Evolutionary conservation across 495 filamentous ascomycete species (phyloP).

Genomic region (Podospora didyma): DNA sequence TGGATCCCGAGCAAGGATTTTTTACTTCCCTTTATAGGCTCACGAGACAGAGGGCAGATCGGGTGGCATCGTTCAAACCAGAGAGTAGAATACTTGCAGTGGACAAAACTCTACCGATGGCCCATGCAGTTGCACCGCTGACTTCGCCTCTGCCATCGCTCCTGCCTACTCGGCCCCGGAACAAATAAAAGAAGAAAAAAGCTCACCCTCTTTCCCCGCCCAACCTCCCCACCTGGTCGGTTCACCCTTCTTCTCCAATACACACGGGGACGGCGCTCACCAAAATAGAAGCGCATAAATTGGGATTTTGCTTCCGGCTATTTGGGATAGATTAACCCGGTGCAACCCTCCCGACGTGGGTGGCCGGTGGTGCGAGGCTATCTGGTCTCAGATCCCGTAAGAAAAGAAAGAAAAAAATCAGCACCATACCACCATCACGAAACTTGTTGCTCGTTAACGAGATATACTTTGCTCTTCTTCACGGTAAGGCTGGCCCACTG

Average conservation of each 20-base stretch:
- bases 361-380: not conserved
- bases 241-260: no score
- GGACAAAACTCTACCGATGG: no score
- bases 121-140: no score
- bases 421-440: not conserved
- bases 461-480: not conserved
- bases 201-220: no score
- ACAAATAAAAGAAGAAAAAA: no score
- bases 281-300: constrained; percentile 30
- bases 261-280: constrained; percentile 7
- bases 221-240: not conserved
- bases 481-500: not conserved
- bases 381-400: not conserved
- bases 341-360: constrained; percentile 11
- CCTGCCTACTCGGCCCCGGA: no score
- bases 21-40: no score
- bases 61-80: no score
- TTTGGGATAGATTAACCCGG: constrained; percentile 22
- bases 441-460: not conserved
- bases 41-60: no score
- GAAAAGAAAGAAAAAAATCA: not conserved
- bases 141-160: no score
- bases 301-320: constrained; percentile 20
- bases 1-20: constrained; percentile 1
- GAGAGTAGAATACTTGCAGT: no score